phyloP scores from a whole-genome alignment of 2,329 filamentous ascomycete genomes.

The Penicillium aurantiogriseum region DNA sequence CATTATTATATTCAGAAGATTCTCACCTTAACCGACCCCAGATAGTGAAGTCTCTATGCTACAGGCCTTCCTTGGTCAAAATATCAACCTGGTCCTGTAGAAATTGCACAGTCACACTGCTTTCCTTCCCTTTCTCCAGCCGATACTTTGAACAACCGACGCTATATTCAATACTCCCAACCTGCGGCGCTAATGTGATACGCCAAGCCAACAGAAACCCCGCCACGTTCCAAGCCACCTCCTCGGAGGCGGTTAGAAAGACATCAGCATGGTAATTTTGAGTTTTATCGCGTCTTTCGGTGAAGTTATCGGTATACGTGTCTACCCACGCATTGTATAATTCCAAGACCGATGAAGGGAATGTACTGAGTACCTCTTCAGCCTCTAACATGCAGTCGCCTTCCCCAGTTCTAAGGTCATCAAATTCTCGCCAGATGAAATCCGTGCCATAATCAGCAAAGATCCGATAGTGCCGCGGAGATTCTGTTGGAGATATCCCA shows the following conservation, averaged over 20 bases:
- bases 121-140: background rate
- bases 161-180: slow-evolving; percentile 5
- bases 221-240: slow-evolving; percentile 22
- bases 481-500: background rate
- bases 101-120: too few relatives aligned
- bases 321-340: slow-evolving; percentile 20
- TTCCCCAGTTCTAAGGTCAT: slow-evolving; percentile 9
- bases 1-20: background rate
- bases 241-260: slow-evolving; percentile 12
- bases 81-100: too few relatives aligned
- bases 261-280: slow-evolving; percentile 6
- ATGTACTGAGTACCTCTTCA: slow-evolving; percentile 8
- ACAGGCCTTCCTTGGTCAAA: too few relatives aligned
- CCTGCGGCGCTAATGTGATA: slow-evolving; percentile 16
- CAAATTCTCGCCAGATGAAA: slow-evolving; percentile 17
- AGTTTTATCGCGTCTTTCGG: slow-evolving; percentile 7
- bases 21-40: too few relatives aligned
- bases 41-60: too few relatives aligned
- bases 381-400: background rate
- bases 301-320: slow-evolving; percentile 13
- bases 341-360: slow-evolving; percentile 11
- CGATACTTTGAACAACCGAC: slow-evolving; percentile 5
- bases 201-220: slow-evolving; percentile 25
- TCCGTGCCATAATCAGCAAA: slow-evolving; percentile 20
- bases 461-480: slow-evolving; percentile 18